Conservation (phyloP, 306 rosid species). For the Rosa rugosa region DNA sequence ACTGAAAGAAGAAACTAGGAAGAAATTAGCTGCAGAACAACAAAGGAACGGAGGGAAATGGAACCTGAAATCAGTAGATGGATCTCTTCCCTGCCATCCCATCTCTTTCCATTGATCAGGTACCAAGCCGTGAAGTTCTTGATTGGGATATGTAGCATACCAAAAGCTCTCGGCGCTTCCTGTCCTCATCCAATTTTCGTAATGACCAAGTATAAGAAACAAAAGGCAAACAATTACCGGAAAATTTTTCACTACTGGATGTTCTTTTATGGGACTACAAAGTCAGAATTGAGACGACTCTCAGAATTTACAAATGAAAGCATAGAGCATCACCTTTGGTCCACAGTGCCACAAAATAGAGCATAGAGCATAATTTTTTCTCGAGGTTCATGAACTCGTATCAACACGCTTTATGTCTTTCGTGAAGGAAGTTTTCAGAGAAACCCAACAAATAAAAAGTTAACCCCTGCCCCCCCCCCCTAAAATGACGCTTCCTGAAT, state of each 20-base stretch:
- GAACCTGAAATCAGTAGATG: constrained; percentile 32
- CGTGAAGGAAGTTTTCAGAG: no score
- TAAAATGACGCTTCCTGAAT: no score
- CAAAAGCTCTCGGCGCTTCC: constrained; percentile 85
- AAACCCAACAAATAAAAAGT: no score
- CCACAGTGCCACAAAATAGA: neutral
- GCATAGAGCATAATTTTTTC: no score
- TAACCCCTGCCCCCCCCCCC: no score
- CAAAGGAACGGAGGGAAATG: no score
- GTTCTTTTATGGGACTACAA: neutral
- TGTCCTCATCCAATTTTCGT: constrained; percentile 36
- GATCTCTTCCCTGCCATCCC: constrained; percentile 98
- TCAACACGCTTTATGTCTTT: no score
- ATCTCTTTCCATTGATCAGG: constrained; percentile 94
- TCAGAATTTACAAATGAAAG: no score
- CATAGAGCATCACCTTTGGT: neutral
- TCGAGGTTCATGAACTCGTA: no score
- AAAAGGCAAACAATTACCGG: neutral
- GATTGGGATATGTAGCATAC: constrained; percentile 68
- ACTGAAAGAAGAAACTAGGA: no score
- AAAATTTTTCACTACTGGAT: neutral
- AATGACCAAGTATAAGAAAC: constrained; percentile 20
- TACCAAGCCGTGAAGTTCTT: constrained; percentile 72
- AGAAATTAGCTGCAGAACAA: no score
- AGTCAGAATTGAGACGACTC: neutral